Evolutionary conservation across 73 alveolate genomes (phyloP).

Genomic region (Durusdinium trenchii): DNA sequence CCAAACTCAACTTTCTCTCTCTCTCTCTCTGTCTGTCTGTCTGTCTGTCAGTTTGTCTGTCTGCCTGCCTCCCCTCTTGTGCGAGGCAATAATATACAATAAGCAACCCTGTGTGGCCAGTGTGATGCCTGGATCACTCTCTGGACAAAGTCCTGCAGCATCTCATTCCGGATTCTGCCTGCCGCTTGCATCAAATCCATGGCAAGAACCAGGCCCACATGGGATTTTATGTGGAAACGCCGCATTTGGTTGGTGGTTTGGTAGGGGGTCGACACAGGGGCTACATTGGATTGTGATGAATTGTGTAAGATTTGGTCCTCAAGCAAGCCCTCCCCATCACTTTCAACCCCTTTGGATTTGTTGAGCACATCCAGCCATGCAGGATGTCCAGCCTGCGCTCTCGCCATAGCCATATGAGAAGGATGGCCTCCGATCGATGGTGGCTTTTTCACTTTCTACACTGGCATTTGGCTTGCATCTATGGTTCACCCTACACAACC

Average conservation of each 20-base stretch:
- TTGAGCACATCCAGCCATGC: background rate
- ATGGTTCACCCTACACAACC: no score
- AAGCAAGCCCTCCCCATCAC: background rate
- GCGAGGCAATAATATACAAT: no score
- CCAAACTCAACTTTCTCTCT: no score
- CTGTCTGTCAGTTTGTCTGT: no score
- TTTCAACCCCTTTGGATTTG: background rate
- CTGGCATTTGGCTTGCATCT: no score
- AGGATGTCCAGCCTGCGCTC: conserved; percentile 19
- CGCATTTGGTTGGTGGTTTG: no score
- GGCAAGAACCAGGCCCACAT: background rate
- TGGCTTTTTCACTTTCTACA: no score
- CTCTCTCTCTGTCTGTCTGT: no score
- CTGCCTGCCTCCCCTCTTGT: no score
- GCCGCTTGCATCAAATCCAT: background rate
- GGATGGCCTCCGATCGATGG: no score
- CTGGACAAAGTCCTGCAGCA: conserved; percentile 72
- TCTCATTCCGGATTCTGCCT: conserved; percentile 73
- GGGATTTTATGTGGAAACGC: background rate
- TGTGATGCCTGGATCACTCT: conserved; percentile 43
- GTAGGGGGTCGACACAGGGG: no score
- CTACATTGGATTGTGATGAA: no score
- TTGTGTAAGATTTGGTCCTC: background rate
- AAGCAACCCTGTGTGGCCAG: background rate
- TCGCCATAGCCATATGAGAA: conserved; percentile 74